phyloP scores from a whole-genome alignment of 2,329 filamentous ascomycete species.

The Neopestalotiopsis sp. region DNA sequence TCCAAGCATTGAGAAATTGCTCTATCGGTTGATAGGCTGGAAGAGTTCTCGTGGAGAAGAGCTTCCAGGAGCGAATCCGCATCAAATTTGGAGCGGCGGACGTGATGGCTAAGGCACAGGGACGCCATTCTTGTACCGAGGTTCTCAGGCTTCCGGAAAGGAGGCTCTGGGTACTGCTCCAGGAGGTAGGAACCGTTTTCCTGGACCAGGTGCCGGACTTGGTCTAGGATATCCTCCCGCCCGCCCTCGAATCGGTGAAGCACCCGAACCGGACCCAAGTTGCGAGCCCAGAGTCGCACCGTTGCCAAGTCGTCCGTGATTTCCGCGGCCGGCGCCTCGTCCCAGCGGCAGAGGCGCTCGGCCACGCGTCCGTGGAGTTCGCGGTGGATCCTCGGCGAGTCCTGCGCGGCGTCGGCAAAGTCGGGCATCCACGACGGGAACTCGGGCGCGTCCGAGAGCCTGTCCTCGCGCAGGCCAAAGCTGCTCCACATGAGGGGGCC shows the following conservation, averaged over 20 bases:
- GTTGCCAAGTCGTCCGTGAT: neutral
- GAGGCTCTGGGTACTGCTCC: neutral
- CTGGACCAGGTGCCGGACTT: neutral
- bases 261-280: neutral
- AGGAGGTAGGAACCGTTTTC: neutral
- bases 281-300: neutral
- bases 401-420: neutral
- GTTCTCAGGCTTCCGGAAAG: neutral
- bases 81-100: neutral
- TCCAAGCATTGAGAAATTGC: neutral
- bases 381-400: neutral
- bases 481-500: neutral
- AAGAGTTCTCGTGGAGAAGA: neutral
- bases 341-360: neutral
- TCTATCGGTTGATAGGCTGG: neutral
- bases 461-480: neutral
- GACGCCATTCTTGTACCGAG: neutral
- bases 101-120: neutral
- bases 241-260: neutral
- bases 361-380: neutral
- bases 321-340: neutral
- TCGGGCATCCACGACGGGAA: neutral
- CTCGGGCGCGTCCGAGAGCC: neutral
- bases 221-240: neutral
- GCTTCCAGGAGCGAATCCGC: neutral